Base-by-base conservation (phyloP, 345 rosid genomes). In the Lagerstroemia speciosa region DNA sequence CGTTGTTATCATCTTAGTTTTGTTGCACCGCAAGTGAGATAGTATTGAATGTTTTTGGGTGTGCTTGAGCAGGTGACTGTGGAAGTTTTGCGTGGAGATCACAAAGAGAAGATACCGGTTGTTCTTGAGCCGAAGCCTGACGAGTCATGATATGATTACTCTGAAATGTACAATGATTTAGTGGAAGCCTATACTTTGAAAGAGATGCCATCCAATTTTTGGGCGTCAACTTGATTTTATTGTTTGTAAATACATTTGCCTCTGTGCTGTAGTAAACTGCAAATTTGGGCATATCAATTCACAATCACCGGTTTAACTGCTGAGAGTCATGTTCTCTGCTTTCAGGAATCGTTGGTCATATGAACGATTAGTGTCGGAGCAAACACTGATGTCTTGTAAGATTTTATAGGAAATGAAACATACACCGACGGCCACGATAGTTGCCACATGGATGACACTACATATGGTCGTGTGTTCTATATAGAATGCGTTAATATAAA, bases 71-170 rank as follows among this genome's bases (percentile, higher is more conserved):
- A 93, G 97, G 89, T 91, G 73, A 82, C 66, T 1, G 91, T 93
- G 71, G 97, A 91, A 82, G 96, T 93, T 46, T 76, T 93, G 73
- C 90, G 97, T 2, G 96, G 97, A 5, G 97, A 93, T 77, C 98
- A 84, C 66, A 89, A 91, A 79, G 98, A 93, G 81, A 88, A 89
- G 80, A 87, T 93, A 69, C 83, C 96, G 1, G 93, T 93, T 58
- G 69, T 50, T 62, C 97, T 93, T 26, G 97, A 93, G 81, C 89
- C 98, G 31, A 93, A 87, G 77, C 78, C 89, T 7, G 97, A 90
- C 20, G 92, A 90, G 74, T 77, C 97, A 5, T 93, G 79, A 77
- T 71, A 63, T 66, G 66, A 48, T 20, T 75, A 66, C 16, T 66
- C 71, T 20, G 65, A 31, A 62, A 53, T 76, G 63, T 62, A 70